A percentile compares a stretch with the other conserved stretches of the same genome.
phyloP scores from a whole-genome alignment of 805 yeast genomes.

The Saccharomycopsis sp. region DNA sequence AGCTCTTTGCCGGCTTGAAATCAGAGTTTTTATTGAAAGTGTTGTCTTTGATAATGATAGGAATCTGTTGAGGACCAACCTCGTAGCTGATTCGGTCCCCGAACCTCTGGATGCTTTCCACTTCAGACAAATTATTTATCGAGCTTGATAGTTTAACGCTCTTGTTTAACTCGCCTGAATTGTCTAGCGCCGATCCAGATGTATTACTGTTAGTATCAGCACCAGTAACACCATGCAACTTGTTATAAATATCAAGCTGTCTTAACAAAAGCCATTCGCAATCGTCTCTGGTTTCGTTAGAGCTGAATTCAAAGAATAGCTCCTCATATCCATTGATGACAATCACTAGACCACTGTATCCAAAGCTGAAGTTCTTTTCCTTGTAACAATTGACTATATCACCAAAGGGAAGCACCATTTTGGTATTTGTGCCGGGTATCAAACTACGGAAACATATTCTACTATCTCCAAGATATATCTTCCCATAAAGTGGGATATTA shows the following conservation, averaged over 20 bases:
- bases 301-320: constrained; percentile 68
- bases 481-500: constrained; percentile 77
- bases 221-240: constrained; percentile 10
- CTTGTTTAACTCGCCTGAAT: constrained; percentile 23
- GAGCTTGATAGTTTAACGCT: constrained; percentile 28
- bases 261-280: constrained; percentile 50
- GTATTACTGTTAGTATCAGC: not conserved
- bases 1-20: constrained; percentile 44
- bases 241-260: constrained; percentile 40
- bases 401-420: constrained; percentile 71
- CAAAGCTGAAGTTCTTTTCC: constrained; percentile 62
- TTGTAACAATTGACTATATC: constrained; percentile 66
- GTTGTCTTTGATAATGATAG: constrained; percentile 61
- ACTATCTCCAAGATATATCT: constrained; percentile 61
- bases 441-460: constrained; percentile 76
- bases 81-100: constrained; percentile 59
- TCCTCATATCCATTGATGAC: constrained; percentile 73
- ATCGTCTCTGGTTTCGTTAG: constrained; percentile 61
- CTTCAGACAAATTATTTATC: constrained; percentile 32
- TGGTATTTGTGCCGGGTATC: constrained; percentile 68
- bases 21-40: constrained; percentile 37
- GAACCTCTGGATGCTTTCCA: constrained; percentile 57
- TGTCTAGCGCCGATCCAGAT: not conserved
- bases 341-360: constrained; percentile 63
- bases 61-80: constrained; percentile 53